These are phyloP conservation scores for Dianthus caryophyllus DNA, from an alignment of 148 eudicot species.

Conservation along the genomic window DNA sequence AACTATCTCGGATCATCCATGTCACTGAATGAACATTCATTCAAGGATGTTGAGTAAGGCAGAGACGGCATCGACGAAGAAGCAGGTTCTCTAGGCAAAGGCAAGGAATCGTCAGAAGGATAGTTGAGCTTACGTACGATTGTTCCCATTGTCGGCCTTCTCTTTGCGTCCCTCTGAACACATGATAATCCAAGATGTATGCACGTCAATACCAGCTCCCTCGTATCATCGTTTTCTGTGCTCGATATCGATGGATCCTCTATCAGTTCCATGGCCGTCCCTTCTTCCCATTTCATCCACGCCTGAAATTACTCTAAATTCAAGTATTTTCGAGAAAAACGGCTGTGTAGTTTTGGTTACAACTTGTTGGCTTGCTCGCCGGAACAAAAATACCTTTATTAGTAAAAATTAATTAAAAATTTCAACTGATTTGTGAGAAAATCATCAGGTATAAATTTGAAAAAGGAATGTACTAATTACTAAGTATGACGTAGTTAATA, in stretches of 20 bases:
- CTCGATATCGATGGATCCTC: background rate
- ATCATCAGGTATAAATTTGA: too few relatives aligned
- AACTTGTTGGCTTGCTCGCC: too few relatives aligned
- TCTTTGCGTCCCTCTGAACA: constrained; percentile 4
- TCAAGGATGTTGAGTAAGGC: background rate
- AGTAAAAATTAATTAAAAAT: too few relatives aligned
- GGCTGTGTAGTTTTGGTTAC: too few relatives aligned
- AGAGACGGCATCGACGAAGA: background rate
- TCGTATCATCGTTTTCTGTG: background rate
- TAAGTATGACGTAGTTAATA: too few relatives aligned
- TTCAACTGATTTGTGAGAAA: too few relatives aligned
- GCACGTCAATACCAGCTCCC: constrained; percentile 1
- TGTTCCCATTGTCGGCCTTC: constrained; percentile 11
- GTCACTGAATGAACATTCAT: constrained; percentile 7
- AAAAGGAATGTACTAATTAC: too few relatives aligned
- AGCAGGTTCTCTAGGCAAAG: background rate
- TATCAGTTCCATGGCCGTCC: background rate
- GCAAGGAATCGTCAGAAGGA: constrained; percentile 4
- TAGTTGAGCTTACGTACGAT: constrained; percentile 1
- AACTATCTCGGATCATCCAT: background rate
- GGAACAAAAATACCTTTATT: too few relatives aligned
- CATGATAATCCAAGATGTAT: background rate
- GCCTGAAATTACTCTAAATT: background rate
- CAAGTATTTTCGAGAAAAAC: background rate
- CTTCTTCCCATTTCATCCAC: constrained; percentile 12